Base-by-base conservation (phyloP, 2,329 filamentous ascomycete genomes). In the Colletotrichum navitas region DNA sequence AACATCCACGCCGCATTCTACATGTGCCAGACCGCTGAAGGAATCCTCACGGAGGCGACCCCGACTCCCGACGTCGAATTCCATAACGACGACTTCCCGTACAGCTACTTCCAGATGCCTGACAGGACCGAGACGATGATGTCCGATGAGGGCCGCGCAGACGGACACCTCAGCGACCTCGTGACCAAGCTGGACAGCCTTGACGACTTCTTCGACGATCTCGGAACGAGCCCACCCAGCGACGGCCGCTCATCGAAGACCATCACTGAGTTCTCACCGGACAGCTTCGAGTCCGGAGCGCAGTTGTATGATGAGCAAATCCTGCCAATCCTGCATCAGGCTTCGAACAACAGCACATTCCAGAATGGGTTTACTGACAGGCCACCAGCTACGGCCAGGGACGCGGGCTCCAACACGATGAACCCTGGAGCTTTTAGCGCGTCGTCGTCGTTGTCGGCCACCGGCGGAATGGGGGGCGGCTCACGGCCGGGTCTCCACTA, bases 1-100 rank as follows among this genome's bases (percentile, higher is more conserved):
- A 99, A 99, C 76, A 96, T 99, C 2, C 95, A 98, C 79, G 94
- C 95, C 0, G 95, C 96, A 0, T 98, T 98, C 81, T 97, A 97
- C 81, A 97, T 95, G 74, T 98, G 95, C 78, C 92, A 94, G 64
- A 92, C 89, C 73, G 86, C 89, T 5, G 87, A 91, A 74, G 89
- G 88, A 21, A 83, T 84, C 14, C 78, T 84, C 41, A 83, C 87
- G 10, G 89, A 93, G 66, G 85, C 90, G 5, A 88, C 89, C 0
- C 88, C 91, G 5, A 96, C 94, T 0, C 92, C 94, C 1, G 95
- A 97, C 56, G 91, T 99, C 36, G 95, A 97, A 77, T 98, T 99
- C 82, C 93, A 97, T 76, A 88, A 91, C 3, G 97, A 99, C 73
- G 95, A 98, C 72, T 95, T 93, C 77, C 91, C 91, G 14, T 93